A percentile compares a stretch with the other conserved stretches of the same genome.
Evolutionary conservation across 768 basidiomycete genomes (phyloP).

Genomic region (Russula ochroleuca): DNA sequence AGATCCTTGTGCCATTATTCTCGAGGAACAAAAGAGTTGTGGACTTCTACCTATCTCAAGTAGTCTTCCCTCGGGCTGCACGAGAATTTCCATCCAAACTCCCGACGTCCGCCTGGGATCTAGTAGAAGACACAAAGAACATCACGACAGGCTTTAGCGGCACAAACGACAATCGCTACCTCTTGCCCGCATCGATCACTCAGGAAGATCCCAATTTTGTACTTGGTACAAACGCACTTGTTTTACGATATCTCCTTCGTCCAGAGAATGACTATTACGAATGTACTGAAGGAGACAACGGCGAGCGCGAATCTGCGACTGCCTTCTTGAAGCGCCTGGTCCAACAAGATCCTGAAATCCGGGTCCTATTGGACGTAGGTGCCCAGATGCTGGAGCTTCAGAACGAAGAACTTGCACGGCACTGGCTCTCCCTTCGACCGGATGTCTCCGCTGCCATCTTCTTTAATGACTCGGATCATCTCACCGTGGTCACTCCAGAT

Average conservation of each 20-base stretch:
- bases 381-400: constrained; percentile 52
- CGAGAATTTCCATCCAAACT: constrained; percentile 47
- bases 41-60: constrained; percentile 44
- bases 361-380: constrained; percentile 52
- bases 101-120: constrained; percentile 51
- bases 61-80: constrained; percentile 50
- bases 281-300: constrained; percentile 24
- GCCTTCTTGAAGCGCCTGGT: constrained; percentile 36
- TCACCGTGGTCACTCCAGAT: constrained; percentile 40
- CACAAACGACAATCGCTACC: constrained; percentile 46
- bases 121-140: constrained; percentile 39
- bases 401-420: constrained; percentile 39
- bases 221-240: constrained; percentile 46
- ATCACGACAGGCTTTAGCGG: constrained; percentile 52
- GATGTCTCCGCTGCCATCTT: constrained; percentile 42
- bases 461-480: constrained; percentile 35
- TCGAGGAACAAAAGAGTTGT: constrained; percentile 38
- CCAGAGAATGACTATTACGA: constrained; percentile 41
- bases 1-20: constrained; percentile 37
- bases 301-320: constrained; percentile 21
- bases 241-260: constrained; percentile 39
- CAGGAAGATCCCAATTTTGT: constrained; percentile 41
- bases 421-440: constrained; percentile 38
- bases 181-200: constrained; percentile 36
- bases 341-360: constrained; percentile 38